phyloP scores from a whole-genome alignment of 352 stramenopile species.

The Phytophthora citrophthora region DNA sequence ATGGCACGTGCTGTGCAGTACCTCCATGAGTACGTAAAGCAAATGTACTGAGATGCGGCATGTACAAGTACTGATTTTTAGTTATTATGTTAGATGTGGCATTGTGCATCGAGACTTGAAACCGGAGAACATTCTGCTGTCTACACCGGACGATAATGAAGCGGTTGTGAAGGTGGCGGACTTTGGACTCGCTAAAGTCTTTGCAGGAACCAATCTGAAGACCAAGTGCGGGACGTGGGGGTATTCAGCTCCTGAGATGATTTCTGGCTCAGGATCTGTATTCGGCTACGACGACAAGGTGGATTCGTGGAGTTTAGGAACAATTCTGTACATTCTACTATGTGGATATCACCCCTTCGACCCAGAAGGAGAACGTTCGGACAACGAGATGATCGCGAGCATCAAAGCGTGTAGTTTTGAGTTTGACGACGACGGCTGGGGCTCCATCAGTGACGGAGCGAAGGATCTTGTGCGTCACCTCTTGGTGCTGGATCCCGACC shows the following conservation, averaged over 20 bases:
- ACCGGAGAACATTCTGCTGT: constrained; percentile 85
- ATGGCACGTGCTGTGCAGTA: constrained; percentile 78
- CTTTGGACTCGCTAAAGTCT: constrained; percentile 88
- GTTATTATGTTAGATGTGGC: constrained; percentile 48
- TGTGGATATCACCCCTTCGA: constrained; percentile 89
- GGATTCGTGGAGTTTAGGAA: constrained; percentile 89
- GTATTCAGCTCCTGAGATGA: constrained; percentile 88
- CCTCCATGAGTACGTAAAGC: constrained; percentile 59
- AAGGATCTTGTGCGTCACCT: constrained; percentile 83
- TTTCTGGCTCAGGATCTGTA: constrained; percentile 65
- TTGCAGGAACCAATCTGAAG: constrained; percentile 70
- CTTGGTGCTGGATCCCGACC: constrained; percentile 72
- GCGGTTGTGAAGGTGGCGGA: constrained; percentile 81
- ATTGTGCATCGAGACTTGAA: constrained; percentile 88
- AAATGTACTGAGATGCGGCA: too few relatives aligned
- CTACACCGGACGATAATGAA: constrained; percentile 60
- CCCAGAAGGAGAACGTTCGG: constrained; percentile 67
- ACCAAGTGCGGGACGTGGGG: constrained; percentile 86
- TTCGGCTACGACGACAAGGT: constrained; percentile 89
- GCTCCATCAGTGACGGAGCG: constrained; percentile 59
- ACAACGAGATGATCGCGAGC: constrained; percentile 85
- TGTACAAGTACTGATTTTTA: neutral
- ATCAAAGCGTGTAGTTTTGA: constrained; percentile 82
- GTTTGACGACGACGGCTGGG: constrained; percentile 77
- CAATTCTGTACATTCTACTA: constrained; percentile 88